Conservation (phyloP, 306 rosid genomes). For the Pterocarpus santalinus region DNA sequence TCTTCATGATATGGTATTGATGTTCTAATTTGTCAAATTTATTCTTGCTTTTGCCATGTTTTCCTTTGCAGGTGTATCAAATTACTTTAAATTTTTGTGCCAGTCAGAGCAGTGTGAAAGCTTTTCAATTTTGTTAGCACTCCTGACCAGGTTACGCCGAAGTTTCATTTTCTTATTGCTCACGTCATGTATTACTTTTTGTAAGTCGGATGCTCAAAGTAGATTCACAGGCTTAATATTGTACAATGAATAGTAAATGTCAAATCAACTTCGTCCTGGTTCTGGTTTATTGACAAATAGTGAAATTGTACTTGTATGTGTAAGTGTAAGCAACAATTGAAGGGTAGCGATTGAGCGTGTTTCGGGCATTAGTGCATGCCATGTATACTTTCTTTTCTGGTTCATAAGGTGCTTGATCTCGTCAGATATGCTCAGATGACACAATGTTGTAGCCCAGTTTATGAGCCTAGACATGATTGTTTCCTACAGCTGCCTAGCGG, state of each 20-base stretch:
- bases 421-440: background rate
- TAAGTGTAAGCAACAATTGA: slow-evolving; percentile 26
- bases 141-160: slow-evolving; percentile 57
- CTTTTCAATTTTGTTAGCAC: slow-evolving; percentile 54
- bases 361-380: slow-evolving; percentile 1
- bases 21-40: slow-evolving; percentile 11
- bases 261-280: slow-evolving; percentile 40
- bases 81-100: slow-evolving; percentile 40
- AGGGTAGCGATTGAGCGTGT: slow-evolving; percentile 24
- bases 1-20: slow-evolving; percentile 9
- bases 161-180: slow-evolving; percentile 34
- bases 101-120: slow-evolving; percentile 54
- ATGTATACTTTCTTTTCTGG: slow-evolving; percentile 1
- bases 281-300: slow-evolving; percentile 21
- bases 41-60: slow-evolving; percentile 41
- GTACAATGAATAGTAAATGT: slow-evolving; percentile 46
- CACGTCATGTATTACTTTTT: slow-evolving; percentile 21
- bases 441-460: background rate
- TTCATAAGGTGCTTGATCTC: slow-evolving; percentile 31
- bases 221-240: slow-evolving; percentile 48
- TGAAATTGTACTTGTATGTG: slow-evolving; percentile 35
- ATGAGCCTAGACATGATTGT: slow-evolving; percentile 3
- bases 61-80: slow-evolving; percentile 53
- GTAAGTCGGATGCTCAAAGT: slow-evolving; percentile 41
- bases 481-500: background rate